Evolutionary conservation across 2,329 filamentous ascomycete species (phyloP), one percentile per base, ranked within the genome.

Genomic region (Microascus cirrosus): DNA sequence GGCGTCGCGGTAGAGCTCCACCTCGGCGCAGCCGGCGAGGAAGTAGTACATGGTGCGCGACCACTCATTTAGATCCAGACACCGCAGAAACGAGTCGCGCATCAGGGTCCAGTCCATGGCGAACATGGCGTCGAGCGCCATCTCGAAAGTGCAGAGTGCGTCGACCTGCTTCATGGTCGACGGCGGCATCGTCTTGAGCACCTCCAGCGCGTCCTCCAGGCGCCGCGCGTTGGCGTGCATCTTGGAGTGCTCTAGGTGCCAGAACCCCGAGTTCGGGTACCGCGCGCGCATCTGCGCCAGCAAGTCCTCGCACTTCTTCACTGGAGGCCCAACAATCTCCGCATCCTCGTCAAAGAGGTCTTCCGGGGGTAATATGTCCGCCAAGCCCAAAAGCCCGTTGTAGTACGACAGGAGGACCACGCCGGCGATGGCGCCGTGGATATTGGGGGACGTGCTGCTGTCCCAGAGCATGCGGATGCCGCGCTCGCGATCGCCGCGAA

Each of bases 391-490:
- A 35, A 96, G 81, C 6, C 87, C 88, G 67, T 96, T 95, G 72
- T 96, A 95, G 70, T 91, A 97, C 0, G 83, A 85, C 18, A 97
- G 78, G 0, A 96, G 75, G 28, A 90, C 81, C 48, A 97, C 78
- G 0, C 87, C 90, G 0, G 92, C 86, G 67, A 97, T 86, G 7
- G 89, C 93, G n/a, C 92, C 93, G 66, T 96, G 95, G 65, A 97
- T 82, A 69, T 96, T 96, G 61, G 85, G 74, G 68, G 92, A 94
- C 55, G 85, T 84, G 24, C 90, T 91, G 13, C 90, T 89, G 68
- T 89, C 85, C 94, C 94, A 99, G 4, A 99, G 82, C 82, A 96
- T 87, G 45, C 81, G 78, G 35, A 96, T 78, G 11, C 92, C 94
- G 45, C 86, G 81, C 61, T 90, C 84, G 51, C 92, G 86, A 68